Percentiles rank a stretch among this genome's conserved stretches.
These are phyloP conservation scores for Cupressus sempervirens DNA, from an alignment of 75 land plant genomes.

Conservation along the genomic window DNA sequence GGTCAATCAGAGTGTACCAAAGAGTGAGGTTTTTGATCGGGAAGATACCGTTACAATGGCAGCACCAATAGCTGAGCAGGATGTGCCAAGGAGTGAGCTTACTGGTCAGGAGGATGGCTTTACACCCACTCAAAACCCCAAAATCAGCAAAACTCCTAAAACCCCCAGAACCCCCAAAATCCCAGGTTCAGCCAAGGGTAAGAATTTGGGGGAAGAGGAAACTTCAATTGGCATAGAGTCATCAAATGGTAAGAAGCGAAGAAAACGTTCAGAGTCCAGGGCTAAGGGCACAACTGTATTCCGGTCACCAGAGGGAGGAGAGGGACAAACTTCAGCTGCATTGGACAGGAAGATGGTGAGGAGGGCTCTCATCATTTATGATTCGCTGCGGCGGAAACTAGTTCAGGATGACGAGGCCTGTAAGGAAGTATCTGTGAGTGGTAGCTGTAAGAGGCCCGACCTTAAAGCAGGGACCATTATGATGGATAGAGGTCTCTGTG, in stretches of 20 bases:
- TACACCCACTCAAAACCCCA: not conserved
- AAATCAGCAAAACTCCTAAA: not conserved
- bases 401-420: constrained; percentile 44
- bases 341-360: constrained; percentile 35
- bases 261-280: not conserved
- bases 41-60: not conserved
- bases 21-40: not conserved
- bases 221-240: not conserved
- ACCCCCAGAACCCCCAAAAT: not conserved
- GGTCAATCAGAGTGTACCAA: not conserved
- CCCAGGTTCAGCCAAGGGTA: not conserved
- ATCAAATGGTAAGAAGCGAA: not conserved
- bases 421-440: constrained; percentile 19
- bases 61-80: not conserved
- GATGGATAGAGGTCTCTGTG: constrained; percentile 33
- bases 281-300: not conserved
- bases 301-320: not conserved
- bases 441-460: constrained; percentile 26
- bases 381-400: constrained; percentile 51
- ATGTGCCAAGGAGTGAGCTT: constrained; percentile 5
- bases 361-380: constrained; percentile 31
- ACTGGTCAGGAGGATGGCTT: not conserved
- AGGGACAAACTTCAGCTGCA: not conserved
- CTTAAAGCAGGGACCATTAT: constrained; percentile 36
- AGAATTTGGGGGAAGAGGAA: not conserved